Conservation (phyloP, 768 basidiomycete genomes). For the Suillus decipiens region DNA sequence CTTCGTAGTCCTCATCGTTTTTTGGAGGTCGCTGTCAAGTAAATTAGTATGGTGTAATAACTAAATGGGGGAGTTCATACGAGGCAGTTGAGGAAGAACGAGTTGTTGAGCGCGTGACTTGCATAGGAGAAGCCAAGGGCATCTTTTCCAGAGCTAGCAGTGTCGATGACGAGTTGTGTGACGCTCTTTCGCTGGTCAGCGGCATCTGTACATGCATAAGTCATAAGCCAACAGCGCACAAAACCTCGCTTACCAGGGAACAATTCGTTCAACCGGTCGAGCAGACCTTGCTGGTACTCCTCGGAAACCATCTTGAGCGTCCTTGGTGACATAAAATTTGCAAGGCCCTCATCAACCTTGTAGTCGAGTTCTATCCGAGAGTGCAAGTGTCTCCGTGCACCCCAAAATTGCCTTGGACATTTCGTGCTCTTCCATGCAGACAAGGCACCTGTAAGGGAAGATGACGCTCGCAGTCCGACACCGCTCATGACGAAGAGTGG, state of each 20-base stretch:
- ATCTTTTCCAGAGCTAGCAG: slow-evolving; percentile 56
- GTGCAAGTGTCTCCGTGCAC: slow-evolving; percentile 45
- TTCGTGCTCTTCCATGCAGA: slow-evolving; percentile 19
- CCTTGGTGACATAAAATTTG: slow-evolving; percentile 73
- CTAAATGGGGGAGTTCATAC: slow-evolving; percentile 46
- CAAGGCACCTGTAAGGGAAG: slow-evolving; percentile 20
- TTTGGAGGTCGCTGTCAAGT: slow-evolving; percentile 36
- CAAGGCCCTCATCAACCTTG: slow-evolving; percentile 68
- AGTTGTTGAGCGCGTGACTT: slow-evolving; percentile 90
- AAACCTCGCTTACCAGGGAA: slow-evolving; percentile 57
- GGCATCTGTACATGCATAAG: slow-evolving; percentile 43
- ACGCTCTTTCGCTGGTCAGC: slow-evolving; percentile 57
- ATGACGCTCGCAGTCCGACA: slow-evolving; percentile 21
- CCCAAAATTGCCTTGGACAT: slow-evolving; percentile 18
- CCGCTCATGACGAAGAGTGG: slow-evolving; percentile 22
- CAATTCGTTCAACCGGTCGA: slow-evolving; percentile 75
- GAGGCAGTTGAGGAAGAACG: slow-evolving; percentile 87
- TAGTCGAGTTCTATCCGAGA: slow-evolving; percentile 60
- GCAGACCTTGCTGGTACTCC: slow-evolving; percentile 85
- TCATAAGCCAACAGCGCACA: neutral
- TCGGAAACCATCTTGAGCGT: slow-evolving; percentile 71
- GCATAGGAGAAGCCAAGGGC: slow-evolving; percentile 88
- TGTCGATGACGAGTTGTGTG: slow-evolving; percentile 70
- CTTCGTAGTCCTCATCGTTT: slow-evolving; percentile 21
- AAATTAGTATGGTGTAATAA: slow-evolving; percentile 7